Evolutionary conservation across 495 filamentous ascomycete genomes (phyloP).

Genomic region (Copromyces sp.): DNA sequence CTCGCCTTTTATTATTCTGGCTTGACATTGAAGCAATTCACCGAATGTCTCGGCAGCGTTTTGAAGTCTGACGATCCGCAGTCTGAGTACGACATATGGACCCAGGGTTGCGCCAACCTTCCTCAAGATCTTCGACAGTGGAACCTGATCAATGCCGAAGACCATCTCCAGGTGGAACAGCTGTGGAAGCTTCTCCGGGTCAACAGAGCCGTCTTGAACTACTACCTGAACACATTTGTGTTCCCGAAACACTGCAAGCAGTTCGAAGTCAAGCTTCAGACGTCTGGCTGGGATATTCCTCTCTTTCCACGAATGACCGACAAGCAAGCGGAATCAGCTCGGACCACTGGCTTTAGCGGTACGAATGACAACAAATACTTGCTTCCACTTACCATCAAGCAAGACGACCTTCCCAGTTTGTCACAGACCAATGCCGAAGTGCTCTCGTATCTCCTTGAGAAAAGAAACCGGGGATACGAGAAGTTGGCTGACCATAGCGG

Average conservation of each 20-base stretch:
- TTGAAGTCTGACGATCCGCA: conserved; percentile 43
- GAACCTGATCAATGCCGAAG: conserved; percentile 43
- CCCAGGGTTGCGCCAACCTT: conserved; percentile 20
- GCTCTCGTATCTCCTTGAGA: neutral
- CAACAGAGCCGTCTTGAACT: conserved; percentile 33
- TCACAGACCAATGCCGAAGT: conserved; percentile 46
- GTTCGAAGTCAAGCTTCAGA: conserved; percentile 43
- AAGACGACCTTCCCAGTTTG: conserved; percentile 38
- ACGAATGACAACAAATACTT: conserved; percentile 42
- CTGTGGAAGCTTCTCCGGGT: conserved; percentile 30
- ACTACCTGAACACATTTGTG: conserved; percentile 45
- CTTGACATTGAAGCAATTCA: conserved; percentile 28
- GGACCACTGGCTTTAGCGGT: conserved; percentile 46
- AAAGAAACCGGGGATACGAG: neutral
- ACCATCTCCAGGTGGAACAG: conserved; percentile 33
- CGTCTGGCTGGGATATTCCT: conserved; percentile 46
- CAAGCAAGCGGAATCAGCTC: neutral
- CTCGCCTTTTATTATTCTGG: conserved; percentile 44
- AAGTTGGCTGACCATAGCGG: neutral
- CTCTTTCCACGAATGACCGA: conserved; percentile 15
- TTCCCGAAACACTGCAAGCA: conserved; percentile 44
- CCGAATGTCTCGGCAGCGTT: conserved; percentile 28
- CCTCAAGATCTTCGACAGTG: conserved; percentile 33
- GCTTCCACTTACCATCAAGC: conserved; percentile 42
- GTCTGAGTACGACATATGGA: conserved; percentile 39